Percentiles rank a stretch among this genome's conserved stretches.
These are phyloP conservation scores for Citrus trifoliata DNA, from an alignment of 345 rosid genomes.

Conservation along the genomic window DNA sequence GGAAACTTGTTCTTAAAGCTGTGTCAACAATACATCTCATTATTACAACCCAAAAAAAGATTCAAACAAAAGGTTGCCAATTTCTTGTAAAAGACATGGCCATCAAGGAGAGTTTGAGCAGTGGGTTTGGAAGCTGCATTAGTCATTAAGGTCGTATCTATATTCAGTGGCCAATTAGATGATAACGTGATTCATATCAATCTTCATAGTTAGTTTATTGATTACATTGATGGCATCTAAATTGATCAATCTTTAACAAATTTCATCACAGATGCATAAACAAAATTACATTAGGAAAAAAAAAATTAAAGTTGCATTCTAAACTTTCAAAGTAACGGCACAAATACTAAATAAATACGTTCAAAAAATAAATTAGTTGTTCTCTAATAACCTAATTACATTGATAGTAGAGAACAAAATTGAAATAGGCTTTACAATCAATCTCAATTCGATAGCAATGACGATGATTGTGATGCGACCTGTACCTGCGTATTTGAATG, in stretches of 20 bases:
- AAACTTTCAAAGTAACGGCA: not conserved
- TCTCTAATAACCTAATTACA: too few relatives aligned
- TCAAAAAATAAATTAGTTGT: not conserved
- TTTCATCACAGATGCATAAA: not conserved
- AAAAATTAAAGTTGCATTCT: not conserved
- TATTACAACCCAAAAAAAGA: not conserved
- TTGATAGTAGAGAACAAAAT: too few relatives aligned
- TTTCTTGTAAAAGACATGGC: not conserved
- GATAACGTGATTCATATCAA: not conserved
- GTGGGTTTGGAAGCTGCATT: not conserved
- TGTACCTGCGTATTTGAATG: conserved; percentile 72
- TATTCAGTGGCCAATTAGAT: not conserved
- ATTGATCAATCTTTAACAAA: not conserved
- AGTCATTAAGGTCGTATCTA: not conserved
- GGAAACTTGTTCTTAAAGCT: not conserved
- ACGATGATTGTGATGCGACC: not conserved
- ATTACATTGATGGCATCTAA: not conserved
- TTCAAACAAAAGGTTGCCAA: too few relatives aligned
- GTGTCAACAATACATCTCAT: not conserved
- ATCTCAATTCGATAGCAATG: not conserved
- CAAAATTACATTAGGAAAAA: not conserved
- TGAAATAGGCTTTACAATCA: not conserved
- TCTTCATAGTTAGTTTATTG: not conserved
- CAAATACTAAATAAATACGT: not conserved
- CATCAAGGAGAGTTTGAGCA: not conserved